A percentile compares a stretch with the other conserved stretches of the same genome.
Evolutionary conservation across 345 rosid genomes (phyloP).

Genomic region (Citrus medica): DNA sequence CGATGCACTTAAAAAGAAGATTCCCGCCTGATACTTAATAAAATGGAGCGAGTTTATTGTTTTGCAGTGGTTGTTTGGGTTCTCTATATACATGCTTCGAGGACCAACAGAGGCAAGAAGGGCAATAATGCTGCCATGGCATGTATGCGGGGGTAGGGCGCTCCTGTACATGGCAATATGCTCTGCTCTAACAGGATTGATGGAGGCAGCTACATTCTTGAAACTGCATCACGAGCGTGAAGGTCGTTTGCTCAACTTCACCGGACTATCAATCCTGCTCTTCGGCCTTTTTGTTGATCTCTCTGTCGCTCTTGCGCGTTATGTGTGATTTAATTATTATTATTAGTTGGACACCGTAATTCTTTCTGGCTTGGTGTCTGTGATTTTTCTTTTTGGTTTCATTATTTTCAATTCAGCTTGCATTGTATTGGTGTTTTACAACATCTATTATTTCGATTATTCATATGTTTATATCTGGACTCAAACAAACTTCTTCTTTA

Average conservation of each 20-base stretch:
- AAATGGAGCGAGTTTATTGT: not conserved
- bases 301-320: constrained; percentile 67
- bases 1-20: not conserved
- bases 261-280: constrained; percentile 58
- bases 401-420: not conserved
- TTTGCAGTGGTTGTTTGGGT: constrained; percentile 70
- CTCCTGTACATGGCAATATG: constrained; percentile 66
- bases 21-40: not conserved
- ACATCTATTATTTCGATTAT: not conserved
- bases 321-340: constrained; percentile 23
- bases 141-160: constrained; percentile 65
- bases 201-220: constrained; percentile 42
- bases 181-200: constrained; percentile 82
- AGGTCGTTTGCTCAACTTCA: constrained; percentile 66
- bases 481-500: not conserved
- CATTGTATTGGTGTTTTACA: not conserved
- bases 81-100: constrained; percentile 38
- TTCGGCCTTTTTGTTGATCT: constrained; percentile 81
- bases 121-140: constrained; percentile 58
- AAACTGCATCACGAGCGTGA: constrained; percentile 26
- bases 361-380: not conserved
- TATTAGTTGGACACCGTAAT: not conserved
- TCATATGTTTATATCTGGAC: not conserved
- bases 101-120: constrained; percentile 15
- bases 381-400: not conserved